These are phyloP conservation scores for Aspergillus sp. DNA, from an alignment of 2,329 filamentous ascomycete species.

Conservation along the genomic window DNA sequence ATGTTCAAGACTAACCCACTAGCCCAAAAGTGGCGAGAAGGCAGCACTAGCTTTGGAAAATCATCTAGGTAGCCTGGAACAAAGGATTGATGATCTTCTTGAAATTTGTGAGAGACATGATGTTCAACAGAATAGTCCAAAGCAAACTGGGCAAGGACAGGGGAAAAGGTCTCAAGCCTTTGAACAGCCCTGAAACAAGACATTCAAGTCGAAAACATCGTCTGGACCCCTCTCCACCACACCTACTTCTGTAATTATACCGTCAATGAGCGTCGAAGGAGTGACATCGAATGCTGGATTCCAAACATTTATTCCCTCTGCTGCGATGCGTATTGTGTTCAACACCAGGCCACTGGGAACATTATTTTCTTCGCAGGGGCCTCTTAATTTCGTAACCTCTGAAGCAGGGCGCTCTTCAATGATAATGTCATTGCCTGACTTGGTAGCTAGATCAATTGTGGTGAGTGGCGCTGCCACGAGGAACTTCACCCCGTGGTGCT, in stretches of 20 bases:
- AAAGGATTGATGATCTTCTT: constrained; percentile 39
- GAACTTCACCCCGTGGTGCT: constrained; percentile 85
- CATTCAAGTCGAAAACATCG: constrained; percentile 61
- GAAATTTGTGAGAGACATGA: constrained; percentile 1
- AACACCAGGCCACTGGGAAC: constrained; percentile 39
- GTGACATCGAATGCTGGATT: constrained; percentile 98
- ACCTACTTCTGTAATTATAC: constrained; percentile 87
- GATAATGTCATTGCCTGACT: constrained; percentile 71
- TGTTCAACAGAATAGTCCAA: background rate
- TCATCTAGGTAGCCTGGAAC: constrained; percentile 50
- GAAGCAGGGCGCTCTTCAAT: constrained; percentile 81
- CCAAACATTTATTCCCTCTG: constrained; percentile 77
- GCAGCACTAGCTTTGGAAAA: constrained; percentile 53
- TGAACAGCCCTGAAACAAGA: background rate
- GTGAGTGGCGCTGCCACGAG: constrained; percentile 92
- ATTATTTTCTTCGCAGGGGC: constrained; percentile 62
- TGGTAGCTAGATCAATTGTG: constrained; percentile 81
- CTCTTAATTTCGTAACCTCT: constrained; percentile 81
- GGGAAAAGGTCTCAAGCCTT: background rate
- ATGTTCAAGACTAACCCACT: constrained; percentile 1
- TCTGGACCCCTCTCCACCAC: constrained; percentile 71
- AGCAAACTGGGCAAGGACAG: background rate
- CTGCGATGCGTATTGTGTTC: constrained; percentile 74
- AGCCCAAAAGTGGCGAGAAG: constrained; percentile 44
- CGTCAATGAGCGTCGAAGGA: constrained; percentile 81